phyloP scores from a whole-genome alignment of 2,329 filamentous ascomycete genomes.

The Hypoxylon sp. region DNA sequence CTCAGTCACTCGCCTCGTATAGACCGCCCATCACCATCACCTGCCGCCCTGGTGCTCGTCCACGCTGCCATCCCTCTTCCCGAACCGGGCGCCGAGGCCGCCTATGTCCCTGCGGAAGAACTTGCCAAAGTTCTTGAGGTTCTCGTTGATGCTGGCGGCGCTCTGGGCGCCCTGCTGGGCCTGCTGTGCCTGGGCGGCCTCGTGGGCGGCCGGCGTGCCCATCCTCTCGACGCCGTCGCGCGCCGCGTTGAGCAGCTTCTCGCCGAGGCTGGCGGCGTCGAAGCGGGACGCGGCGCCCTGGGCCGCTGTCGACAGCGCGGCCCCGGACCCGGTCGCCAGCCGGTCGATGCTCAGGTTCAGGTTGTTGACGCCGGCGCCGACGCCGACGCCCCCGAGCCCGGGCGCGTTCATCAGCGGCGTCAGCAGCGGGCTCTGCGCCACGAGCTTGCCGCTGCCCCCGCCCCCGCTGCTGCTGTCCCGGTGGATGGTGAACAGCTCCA shows the following conservation, averaged over 20 bases:
- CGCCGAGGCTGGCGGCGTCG: constrained; percentile 82
- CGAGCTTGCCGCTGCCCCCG: constrained; percentile 72
- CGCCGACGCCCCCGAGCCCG: constrained; percentile 49
- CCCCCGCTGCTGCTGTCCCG: constrained; percentile 76
- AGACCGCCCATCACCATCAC: not conserved
- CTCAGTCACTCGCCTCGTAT: not conserved
- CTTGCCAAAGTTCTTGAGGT: constrained; percentile 93
- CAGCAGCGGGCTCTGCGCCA: constrained; percentile 73
- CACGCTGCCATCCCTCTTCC: constrained; percentile 62
- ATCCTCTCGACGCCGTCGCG: constrained; percentile 83
- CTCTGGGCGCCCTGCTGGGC: constrained; percentile 42
- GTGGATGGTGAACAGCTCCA: constrained; percentile 85
- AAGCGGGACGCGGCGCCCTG: constrained; percentile 60
- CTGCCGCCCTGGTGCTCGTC: constrained; percentile 23
- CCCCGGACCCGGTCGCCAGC: constrained; percentile 12
- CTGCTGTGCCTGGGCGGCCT: constrained; percentile 47
- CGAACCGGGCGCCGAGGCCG: constrained; percentile 76
- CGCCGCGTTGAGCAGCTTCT: constrained; percentile 86
- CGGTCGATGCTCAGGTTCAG: constrained; percentile 23
- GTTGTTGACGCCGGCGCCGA: constrained; percentile 51
- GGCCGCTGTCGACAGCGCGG: constrained; percentile 47
- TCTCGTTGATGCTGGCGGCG: constrained; percentile 85
- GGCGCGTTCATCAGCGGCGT: constrained; percentile 67
- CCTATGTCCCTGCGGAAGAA: constrained; percentile 92
- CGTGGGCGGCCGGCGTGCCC: constrained; percentile 60